phyloP scores from a whole-genome alignment of 164 flowering plant genomes.

The grape (Vitis vinifera) region DNA sequence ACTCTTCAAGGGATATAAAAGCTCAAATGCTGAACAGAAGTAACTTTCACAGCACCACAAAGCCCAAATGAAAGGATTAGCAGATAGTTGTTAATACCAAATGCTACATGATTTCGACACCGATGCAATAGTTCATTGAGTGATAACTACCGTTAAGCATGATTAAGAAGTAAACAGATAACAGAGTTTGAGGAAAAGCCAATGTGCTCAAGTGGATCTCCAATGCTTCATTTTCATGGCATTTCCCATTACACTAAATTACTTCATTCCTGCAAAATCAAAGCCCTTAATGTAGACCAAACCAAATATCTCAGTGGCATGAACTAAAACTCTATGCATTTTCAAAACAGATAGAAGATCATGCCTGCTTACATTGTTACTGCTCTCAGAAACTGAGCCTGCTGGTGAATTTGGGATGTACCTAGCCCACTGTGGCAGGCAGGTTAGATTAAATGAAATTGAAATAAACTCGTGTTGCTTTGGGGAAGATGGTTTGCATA shows the following conservation, averaged over 20 bases:
- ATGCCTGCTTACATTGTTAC: conserved; percentile 24
- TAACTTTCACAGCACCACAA: no score
- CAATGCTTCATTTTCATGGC: background rate
- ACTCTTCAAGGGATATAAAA: no score
- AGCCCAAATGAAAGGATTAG: no score
- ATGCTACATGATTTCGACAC: no score
- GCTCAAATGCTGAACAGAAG: no score
- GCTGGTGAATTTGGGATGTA: conserved; percentile 52
- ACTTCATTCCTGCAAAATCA: conserved; percentile 5
- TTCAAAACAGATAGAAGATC: background rate
- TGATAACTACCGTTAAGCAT: background rate
- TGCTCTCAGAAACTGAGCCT: conserved; percentile 33
- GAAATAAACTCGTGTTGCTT: no score
- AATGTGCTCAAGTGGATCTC: background rate
- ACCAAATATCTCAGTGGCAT: background rate
- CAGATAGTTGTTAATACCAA: no score
- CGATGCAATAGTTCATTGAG: no score
- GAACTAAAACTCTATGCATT: no score
- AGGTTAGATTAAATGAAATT: background rate
- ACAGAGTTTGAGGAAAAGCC: background rate
- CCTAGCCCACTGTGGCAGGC: conserved; percentile 64
- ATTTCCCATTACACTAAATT: background rate
- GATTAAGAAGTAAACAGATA: background rate
- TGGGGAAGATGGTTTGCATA: background rate
- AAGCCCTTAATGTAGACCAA: background rate